Conservation (phyloP, 257 asterid species). For the Solanum okadae region DNA sequence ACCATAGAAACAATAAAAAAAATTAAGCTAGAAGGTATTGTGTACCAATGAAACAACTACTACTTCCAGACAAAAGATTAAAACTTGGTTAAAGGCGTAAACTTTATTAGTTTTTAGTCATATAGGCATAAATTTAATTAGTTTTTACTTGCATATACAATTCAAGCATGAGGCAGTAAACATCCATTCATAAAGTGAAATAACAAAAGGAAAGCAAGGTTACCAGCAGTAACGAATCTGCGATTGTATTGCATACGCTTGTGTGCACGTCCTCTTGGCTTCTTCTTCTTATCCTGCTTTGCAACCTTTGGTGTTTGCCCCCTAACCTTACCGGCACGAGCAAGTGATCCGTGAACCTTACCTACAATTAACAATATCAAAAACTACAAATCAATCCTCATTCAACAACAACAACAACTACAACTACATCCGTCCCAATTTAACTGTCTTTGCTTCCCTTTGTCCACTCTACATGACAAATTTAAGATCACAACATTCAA, state of each 20-base stretch:
- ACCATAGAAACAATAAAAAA: neutral
- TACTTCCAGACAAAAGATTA: neutral
- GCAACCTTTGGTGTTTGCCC: conserved; percentile 89
- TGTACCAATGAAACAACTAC: neutral
- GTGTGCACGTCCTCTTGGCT: conserved; percentile 92
- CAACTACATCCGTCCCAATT: neutral
- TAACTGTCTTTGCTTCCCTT: neutral
- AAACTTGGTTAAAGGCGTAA: neutral
- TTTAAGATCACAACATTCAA: neutral
- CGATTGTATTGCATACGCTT: conserved; percentile 86
- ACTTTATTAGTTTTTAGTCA: neutral
- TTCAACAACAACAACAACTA: neutral
- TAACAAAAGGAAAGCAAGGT: neutral
- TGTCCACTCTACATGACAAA: neutral
- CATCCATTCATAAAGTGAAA: neutral
- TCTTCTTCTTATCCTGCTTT: conserved; percentile 84
- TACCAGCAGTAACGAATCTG: conserved; percentile 94
- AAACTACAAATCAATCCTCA: neutral
- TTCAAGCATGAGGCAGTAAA: neutral
- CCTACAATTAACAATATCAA: conserved; percentile 18
- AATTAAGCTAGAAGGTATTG: neutral
- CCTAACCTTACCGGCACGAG: conserved; percentile 94
- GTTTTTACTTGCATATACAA: neutral
- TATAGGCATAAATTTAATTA: neutral
- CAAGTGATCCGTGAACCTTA: conserved; percentile 94